Base-by-base conservation (phyloP, 2,329 filamentous ascomycete species). In the Fusarium sp. region DNA sequence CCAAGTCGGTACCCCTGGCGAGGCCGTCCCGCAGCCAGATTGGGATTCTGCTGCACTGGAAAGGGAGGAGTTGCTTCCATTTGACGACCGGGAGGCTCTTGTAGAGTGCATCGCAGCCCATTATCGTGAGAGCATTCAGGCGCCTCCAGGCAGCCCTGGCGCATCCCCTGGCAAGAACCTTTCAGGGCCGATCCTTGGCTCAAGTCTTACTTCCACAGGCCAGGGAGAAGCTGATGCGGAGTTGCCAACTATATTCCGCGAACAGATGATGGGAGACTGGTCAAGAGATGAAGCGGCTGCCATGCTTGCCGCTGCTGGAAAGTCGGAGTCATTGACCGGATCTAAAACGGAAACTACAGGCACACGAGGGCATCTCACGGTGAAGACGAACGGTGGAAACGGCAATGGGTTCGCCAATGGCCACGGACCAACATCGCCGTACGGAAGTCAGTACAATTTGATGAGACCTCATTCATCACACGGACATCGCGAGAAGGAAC, bases 221-320 rank as follows among this genome's bases (percentile, higher is more conserved):
- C 75, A 79, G 3, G 62, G 77, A 53, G 77, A 82, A 23, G 74
- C 75, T 6, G 82, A 84, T 36, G 78, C 80, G n/a, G 85, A 90
- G 59, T 82, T 97, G 4, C 91, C 93, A 0, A 77, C 82, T 16
- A 84, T 83, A 30, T 87, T 93, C 71, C 89, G 86, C 69, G 92
- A 96, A 65, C 87, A 92, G 70, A 92, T 97, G 86, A 81, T 93
- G 59, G 83, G 87, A 20, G 88, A 92, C 47, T 97, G 95, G 95
- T 91, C 89, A 38, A 89, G 90, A 74, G 94, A 97, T 23, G 80
- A 83, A 15, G 92, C 91, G 33, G 82, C 96, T 53, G 86, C 89
- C 12, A 84, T 87, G 37, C 85, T 92, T 49, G 88, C 91, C 62
- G 88, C 92, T 57, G 87, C 84, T 50, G 89, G 89, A 72, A 92